Evolutionary conservation across 1,284 basidiomycete genomes (phyloP).

Genomic region (Exsudoporus floridanus): DNA sequence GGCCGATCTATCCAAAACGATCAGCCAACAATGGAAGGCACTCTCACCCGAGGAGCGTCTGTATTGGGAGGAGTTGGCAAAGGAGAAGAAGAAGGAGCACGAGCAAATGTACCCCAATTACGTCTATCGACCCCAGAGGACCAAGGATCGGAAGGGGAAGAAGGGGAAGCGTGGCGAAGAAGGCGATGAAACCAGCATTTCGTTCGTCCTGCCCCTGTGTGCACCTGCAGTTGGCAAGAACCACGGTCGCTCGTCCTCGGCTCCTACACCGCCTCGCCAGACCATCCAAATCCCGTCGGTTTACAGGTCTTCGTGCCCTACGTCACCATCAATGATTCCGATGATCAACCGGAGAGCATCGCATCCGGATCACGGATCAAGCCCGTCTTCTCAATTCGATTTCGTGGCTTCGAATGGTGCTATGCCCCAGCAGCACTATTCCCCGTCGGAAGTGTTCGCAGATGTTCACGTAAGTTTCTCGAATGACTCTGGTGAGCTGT

Average conservation of each 20-base stretch:
- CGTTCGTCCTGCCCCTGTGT: slow-evolving; percentile 55
- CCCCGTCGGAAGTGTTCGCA: slow-evolving; percentile 22
- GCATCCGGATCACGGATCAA: slow-evolving; percentile 44
- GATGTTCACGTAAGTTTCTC: slow-evolving; percentile 25
- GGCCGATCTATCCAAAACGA: slow-evolving; percentile 71
- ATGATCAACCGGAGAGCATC: slow-evolving; percentile 58
- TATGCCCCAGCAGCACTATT: slow-evolving; percentile 34
- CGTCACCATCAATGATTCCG: slow-evolving; percentile 57
- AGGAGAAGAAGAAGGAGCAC: slow-evolving; percentile 59
- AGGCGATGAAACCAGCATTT: slow-evolving; percentile 49
- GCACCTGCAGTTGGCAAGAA: slow-evolving; percentile 33
- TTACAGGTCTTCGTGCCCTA: slow-evolving; percentile 64
- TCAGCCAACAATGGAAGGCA: slow-evolving; percentile 72
- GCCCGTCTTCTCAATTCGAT: slow-evolving; percentile 45
- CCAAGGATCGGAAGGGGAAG: slow-evolving; percentile 55
- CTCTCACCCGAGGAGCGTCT: slow-evolving; percentile 58
- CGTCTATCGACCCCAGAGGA: slow-evolving; percentile 71
- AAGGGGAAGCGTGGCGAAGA: slow-evolving; percentile 46
- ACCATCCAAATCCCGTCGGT: slow-evolving; percentile 63
- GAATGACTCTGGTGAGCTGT: not conserved
- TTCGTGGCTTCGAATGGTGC: slow-evolving; percentile 41
- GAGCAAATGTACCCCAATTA: slow-evolving; percentile 69
- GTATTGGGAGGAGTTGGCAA: slow-evolving; percentile 61
- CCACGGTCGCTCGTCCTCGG: slow-evolving; percentile 53
- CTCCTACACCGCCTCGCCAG: slow-evolving; percentile 56